Percentiles rank a stretch among this genome's conserved stretches.
Conservation (phyloP, 163 green algal species). For the Picocystis sp. region DNA sequence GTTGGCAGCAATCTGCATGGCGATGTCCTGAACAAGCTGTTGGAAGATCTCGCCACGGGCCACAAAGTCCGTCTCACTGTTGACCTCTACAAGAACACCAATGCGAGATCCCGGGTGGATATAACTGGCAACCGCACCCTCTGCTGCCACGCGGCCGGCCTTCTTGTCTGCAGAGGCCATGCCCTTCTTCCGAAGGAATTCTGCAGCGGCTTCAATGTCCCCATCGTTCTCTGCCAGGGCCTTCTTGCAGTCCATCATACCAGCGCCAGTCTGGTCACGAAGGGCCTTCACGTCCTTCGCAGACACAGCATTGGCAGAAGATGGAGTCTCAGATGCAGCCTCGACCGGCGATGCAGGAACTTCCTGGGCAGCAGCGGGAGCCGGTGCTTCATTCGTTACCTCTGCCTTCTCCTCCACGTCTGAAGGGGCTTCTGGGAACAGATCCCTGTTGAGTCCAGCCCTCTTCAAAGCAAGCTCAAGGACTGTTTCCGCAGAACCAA, state of each 20-base stretch:
- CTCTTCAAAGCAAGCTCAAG: slow-evolving; percentile 14
- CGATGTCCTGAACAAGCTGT: slow-evolving; percentile 53
- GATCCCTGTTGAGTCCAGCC: slow-evolving; percentile 16
- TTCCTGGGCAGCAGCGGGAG: not conserved
- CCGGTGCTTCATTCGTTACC: not conserved
- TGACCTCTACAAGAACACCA: slow-evolving; percentile 91
- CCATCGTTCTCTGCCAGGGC: slow-evolving; percentile 58
- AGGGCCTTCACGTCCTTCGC: slow-evolving; percentile 45
- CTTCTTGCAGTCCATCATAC: slow-evolving; percentile 99
- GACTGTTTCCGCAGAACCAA: not conserved
- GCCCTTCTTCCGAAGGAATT: slow-evolving; percentile 90
- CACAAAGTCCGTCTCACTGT: slow-evolving; percentile 99
- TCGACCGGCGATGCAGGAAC: not conserved
- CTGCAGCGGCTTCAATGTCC: slow-evolving; percentile 55
- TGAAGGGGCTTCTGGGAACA: slow-evolving; percentile 9
- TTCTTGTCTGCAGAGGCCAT: slow-evolving; percentile 90
- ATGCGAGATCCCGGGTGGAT: slow-evolving; percentile 73
- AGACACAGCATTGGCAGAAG: not conserved
- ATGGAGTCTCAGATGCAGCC: not conserved
- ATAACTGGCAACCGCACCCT: slow-evolving; percentile 67
- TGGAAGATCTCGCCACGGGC: slow-evolving; percentile 79
- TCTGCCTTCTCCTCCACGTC: not conserved
- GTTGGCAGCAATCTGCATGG: slow-evolving; percentile 37
- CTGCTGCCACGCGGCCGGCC: slow-evolving; percentile 59
- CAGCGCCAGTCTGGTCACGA: slow-evolving; percentile 63